These are phyloP conservation scores for Gracilaria caudata DNA, from an alignment of 23 red algal genomes.

Conservation along the genomic window DNA sequence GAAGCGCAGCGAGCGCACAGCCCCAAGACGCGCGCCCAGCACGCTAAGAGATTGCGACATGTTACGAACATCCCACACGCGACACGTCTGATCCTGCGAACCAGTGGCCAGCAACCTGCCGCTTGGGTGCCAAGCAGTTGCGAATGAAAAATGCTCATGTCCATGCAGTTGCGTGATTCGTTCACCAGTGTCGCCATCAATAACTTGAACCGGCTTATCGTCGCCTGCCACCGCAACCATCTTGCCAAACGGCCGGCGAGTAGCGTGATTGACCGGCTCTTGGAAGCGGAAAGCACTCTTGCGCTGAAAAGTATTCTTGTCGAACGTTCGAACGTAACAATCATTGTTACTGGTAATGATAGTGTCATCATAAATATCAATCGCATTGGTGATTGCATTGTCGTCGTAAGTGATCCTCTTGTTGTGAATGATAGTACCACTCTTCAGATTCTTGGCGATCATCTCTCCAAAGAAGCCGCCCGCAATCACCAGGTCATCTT, in stretches of 20 bases:
- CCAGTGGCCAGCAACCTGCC: conserved; percentile 88
- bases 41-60: conserved; percentile 64
- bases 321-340: conserved; percentile 81
- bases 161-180: conserved; percentile 65
- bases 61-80: conserved; percentile 91
- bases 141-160: conserved; percentile 89
- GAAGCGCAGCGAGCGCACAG: conserved; percentile 84
- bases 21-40: conserved; percentile 71
- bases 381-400: conserved; percentile 93
- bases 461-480: conserved; percentile 89
- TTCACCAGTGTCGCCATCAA: conserved; percentile 60
- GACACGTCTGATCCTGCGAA: conserved; percentile 90
- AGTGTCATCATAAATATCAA: conserved; percentile 70
- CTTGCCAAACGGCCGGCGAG: conserved; percentile 70
- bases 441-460: conserved; percentile 65
- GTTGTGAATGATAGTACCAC: conserved; percentile 65
- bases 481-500: conserved; percentile 59
- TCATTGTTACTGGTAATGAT: conserved; percentile 85
- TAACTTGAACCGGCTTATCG: conserved; percentile 62
- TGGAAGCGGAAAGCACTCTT: conserved; percentile 51
- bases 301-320: conserved; percentile 64
- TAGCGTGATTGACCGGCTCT: conserved; percentile 79
- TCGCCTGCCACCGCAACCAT: conserved; percentile 83
- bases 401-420: conserved; percentile 81
- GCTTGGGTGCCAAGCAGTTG: conserved; percentile 90